Evolutionary conservation across 495 filamentous ascomycete genomes (phyloP).

Genomic region (Neurospora hispaniola): DNA sequence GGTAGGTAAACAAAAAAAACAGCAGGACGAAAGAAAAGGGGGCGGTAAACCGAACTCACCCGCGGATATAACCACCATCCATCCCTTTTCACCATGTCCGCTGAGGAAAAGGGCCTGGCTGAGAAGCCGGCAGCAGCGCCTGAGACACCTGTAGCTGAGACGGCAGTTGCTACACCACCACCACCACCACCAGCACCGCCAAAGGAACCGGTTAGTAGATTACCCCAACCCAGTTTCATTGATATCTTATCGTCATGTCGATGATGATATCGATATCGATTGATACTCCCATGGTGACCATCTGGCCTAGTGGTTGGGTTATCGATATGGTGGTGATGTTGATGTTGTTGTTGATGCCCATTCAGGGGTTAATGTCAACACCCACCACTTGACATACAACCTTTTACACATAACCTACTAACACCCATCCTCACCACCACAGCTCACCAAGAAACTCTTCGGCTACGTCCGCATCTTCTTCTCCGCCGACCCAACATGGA

Average conservation of each 20-base stretch:
- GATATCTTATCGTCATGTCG: neutral
- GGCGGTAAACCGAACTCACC: neutral
- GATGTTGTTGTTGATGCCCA: neutral
- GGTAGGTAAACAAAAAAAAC: neutral
- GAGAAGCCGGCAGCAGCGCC: neutral
- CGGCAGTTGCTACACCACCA: neutral
- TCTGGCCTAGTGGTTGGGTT: neutral
- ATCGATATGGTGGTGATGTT: neutral
- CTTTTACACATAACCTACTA: neutral
- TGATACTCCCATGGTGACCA: neutral
- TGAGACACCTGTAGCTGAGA: neutral
- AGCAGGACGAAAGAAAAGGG: neutral
- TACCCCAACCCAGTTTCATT: neutral
- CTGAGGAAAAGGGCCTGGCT: neutral
- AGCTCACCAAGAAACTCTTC: neutral
- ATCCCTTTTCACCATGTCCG: neutral
- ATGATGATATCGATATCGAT: neutral
- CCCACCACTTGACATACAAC: neutral
- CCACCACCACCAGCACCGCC: neutral
- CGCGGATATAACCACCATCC: neutral
- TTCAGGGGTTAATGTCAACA: neutral
- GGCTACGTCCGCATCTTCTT: constrained; percentile 12
- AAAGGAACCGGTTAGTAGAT: neutral
- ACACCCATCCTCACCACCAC: neutral
- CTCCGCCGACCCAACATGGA: constrained; percentile 25